phyloP scores from a whole-genome alignment of 169 alveolate genomes.

The Plasmodium vinckei region DNA sequence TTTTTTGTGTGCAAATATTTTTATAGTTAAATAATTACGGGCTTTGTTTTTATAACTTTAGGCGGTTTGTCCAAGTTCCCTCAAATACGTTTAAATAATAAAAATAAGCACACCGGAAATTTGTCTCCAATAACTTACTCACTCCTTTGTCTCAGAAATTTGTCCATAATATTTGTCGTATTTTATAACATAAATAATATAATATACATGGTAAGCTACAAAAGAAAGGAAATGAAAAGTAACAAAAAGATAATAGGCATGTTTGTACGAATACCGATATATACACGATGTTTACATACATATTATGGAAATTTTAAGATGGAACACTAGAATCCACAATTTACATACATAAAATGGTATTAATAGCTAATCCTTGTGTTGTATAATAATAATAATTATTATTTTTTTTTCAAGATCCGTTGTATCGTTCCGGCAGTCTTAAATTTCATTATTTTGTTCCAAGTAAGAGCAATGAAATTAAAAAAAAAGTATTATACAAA shows the following conservation, averaged over 20 bases:
- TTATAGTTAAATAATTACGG: background rate
- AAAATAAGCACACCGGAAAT: conserved; percentile 56
- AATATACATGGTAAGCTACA: conserved; percentile 24
- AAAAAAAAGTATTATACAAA: background rate
- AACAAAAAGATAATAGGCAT: background rate
- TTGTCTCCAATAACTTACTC: conserved; percentile 25
- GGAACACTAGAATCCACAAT: background rate
- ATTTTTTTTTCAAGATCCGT: conserved; percentile 32
- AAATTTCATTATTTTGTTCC: conserved; percentile 45
- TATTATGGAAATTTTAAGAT: background rate
- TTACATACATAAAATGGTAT: background rate
- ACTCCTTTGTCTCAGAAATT: conserved; percentile 21
- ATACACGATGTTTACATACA: background rate
- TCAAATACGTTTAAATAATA: conserved; percentile 51
- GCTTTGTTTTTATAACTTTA: background rate
- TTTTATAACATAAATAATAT: conserved; percentile 15
- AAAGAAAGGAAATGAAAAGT: background rate
- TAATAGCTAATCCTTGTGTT: background rate
- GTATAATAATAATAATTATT: background rate
- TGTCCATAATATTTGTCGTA: conserved; percentile 38
- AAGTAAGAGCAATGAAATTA: conserved; percentile 13
- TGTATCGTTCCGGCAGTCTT: conserved; percentile 22
- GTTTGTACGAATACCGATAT: background rate
- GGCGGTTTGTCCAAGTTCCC: conserved; percentile 54
- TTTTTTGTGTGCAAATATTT: background rate